phyloP scores from a whole-genome alignment of 1,284 basidiomycete species.

The Ganoderma lucidum region DNA sequence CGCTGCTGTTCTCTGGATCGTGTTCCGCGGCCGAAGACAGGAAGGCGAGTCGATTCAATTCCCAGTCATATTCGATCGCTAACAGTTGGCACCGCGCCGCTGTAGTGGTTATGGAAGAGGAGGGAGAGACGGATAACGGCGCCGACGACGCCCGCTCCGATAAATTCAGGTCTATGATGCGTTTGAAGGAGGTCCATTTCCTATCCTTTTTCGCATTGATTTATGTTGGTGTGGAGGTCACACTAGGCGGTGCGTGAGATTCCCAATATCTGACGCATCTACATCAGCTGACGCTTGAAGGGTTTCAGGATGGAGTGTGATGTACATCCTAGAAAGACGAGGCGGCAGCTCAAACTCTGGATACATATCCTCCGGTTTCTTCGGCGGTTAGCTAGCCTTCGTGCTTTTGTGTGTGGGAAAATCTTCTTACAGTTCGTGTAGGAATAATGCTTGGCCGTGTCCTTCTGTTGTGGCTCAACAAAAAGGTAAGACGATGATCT shows the following conservation, averaged over 20 bases:
- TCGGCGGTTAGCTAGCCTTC: constrained; percentile 36
- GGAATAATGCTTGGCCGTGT: constrained; percentile 67
- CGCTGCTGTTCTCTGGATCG: not conserved
- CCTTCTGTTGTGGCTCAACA: constrained; percentile 63
- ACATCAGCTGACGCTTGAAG: not conserved
- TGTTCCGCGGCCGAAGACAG: not conserved
- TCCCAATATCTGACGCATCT: not conserved
- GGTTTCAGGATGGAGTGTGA: constrained; percentile 25
- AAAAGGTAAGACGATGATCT: constrained; percentile 46
- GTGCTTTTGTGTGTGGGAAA: not conserved
- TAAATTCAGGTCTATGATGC: constrained; percentile 62
- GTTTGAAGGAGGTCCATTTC: constrained; percentile 59
- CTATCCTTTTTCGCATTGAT: constrained; percentile 69
- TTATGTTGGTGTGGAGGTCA: constrained; percentile 70
- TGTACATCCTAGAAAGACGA: constrained; percentile 45
- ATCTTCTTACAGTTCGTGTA: constrained; percentile 24
- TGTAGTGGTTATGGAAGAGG: not conserved
- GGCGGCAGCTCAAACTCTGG: constrained; percentile 42
- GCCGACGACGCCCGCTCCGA: constrained; percentile 48
- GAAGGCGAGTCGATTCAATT: not conserved
- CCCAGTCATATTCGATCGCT: not conserved
- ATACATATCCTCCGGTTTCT: constrained; percentile 48
- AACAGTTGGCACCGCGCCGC: not conserved
- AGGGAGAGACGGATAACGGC: not conserved
- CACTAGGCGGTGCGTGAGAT: constrained; percentile 57